Percentiles rank a stretch among this genome's conserved stretches.
phyloP scores from a whole-genome alignment of 2,329 filamentous ascomycete genomes.

The Cladosporium sp. region DNA sequence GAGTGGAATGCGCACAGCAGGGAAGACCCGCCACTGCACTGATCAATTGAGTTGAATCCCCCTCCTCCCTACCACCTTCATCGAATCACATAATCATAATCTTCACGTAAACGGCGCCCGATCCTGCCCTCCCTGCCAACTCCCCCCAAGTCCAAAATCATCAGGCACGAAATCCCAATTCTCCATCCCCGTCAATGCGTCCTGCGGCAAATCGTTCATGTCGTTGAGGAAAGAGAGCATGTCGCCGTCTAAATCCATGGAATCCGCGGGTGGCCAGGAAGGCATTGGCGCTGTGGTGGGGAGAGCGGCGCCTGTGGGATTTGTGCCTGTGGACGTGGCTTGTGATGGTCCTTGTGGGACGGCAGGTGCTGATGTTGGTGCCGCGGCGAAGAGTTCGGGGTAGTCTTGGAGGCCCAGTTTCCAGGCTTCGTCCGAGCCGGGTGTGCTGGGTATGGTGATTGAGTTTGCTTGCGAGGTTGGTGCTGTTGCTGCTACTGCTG shows the following conservation, averaged over 20 bases:
- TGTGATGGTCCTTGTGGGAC: too few species aligned
- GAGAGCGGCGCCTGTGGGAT: background rate
- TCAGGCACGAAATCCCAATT: slow-evolving; percentile 20
- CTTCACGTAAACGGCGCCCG: too few species aligned
- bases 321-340: background rate
- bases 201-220: slow-evolving; percentile 18
- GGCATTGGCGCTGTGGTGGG: too few species aligned
- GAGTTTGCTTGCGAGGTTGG: background rate
- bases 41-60: too few species aligned
- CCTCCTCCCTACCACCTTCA: too few species aligned
- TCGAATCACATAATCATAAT: too few species aligned
- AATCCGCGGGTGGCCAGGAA: slow-evolving; percentile 1
- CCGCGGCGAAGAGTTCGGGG: slow-evolving; percentile 10
- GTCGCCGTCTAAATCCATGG: slow-evolving; percentile 21
- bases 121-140: too few species aligned
- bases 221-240: slow-evolving; percentile 20
- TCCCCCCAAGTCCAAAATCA: slow-evolving; percentile 14
- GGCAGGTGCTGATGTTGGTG: background rate
- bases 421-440: background rate
- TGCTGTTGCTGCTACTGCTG: too few species aligned
- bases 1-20: too few species aligned
- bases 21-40: too few species aligned
- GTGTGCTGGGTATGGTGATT: slow-evolving; percentile 5
- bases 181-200: slow-evolving; percentile 23
- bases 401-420: background rate